phyloP scores from a whole-genome alignment of 1,284 basidiomycete genomes.

The Marasmius sp. region DNA sequence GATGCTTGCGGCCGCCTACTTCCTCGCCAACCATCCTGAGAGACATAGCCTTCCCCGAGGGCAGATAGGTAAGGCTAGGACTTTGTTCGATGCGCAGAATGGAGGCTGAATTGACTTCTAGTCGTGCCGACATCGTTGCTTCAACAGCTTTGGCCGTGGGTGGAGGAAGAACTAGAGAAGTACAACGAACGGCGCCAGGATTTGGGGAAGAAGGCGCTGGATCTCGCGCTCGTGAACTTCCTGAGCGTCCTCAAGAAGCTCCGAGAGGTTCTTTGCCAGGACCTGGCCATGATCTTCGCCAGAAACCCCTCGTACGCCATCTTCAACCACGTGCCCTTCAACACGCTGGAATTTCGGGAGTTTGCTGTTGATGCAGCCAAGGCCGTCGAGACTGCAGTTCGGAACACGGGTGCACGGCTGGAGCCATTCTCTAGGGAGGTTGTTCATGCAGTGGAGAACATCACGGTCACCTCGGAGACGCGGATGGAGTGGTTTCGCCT shows the following conservation, averaged over 20 bases:
- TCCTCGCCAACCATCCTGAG: slow-evolving; percentile 11
- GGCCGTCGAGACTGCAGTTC: slow-evolving; percentile 11
- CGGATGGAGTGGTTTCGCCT: too few relatives aligned
- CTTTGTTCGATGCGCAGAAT: too few relatives aligned
- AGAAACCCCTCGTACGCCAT: slow-evolving; percentile 16
- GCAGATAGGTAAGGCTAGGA: neutral
- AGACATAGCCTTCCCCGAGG: slow-evolving; percentile 16
- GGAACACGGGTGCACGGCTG: slow-evolving; percentile 13
- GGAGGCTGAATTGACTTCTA: neutral
- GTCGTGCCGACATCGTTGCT: slow-evolving; percentile 14
- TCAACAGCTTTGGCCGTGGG: slow-evolving; percentile 20
- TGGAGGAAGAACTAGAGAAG: slow-evolving; percentile 15
- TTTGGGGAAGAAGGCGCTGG: slow-evolving; percentile 5
- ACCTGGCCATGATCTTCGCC: slow-evolving; percentile 22
- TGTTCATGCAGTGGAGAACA: neutral
- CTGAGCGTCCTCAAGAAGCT: slow-evolving; percentile 16
- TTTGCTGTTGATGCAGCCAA: slow-evolving; percentile 18
- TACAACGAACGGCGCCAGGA: slow-evolving; percentile 3
- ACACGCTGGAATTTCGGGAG: slow-evolving; percentile 13
- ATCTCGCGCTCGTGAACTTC: slow-evolving; percentile 19
- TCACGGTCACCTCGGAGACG: too few relatives aligned
- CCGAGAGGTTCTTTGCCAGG: slow-evolving; percentile 23
- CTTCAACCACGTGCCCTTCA: slow-evolving; percentile 21
- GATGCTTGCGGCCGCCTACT: slow-evolving; percentile 14
- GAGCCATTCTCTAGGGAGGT: slow-evolving; percentile 14